Evolutionary conservation across 805 yeast species (phyloP).

Genomic region (Wickerhamiella dianesei): DNA sequence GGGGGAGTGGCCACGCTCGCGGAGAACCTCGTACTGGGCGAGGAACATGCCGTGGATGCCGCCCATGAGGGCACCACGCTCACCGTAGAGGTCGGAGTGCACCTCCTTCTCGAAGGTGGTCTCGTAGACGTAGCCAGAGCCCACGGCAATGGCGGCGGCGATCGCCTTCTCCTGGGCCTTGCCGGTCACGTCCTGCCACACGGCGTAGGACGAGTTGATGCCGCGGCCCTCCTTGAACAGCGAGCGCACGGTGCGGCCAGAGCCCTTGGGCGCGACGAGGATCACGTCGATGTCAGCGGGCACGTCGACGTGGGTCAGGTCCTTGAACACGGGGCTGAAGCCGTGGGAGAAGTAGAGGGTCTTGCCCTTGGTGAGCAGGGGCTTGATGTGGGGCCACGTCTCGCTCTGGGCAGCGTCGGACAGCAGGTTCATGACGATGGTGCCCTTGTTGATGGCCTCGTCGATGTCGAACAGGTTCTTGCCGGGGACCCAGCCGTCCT

Average conservation of each 20-base stretch:
- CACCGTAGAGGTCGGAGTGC: slow-evolving; percentile 98
- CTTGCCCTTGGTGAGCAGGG: slow-evolving; percentile 90
- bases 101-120: slow-evolving; percentile 99
- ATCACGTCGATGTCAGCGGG: slow-evolving; percentile 93
- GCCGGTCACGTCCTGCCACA: slow-evolving; percentile 98
- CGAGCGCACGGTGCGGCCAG: slow-evolving; percentile 99
- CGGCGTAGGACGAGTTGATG: slow-evolving; percentile 98
- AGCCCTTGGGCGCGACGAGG: slow-evolving; percentile 99
- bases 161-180: slow-evolving; percentile 98
- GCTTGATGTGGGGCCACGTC: slow-evolving; percentile 82
- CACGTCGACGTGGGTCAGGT: slow-evolving; percentile 89
- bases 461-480: slow-evolving; percentile 89
- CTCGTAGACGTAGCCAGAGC: slow-evolving; percentile 99
- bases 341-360: slow-evolving; percentile 99
- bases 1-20: slow-evolving; percentile 99
- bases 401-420: slow-evolving; percentile 99
- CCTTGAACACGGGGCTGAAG: slow-evolving; percentile 98
- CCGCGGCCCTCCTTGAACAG: slow-evolving; percentile 99
- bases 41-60: slow-evolving; percentile 99
- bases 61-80: slow-evolving; percentile 99
- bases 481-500: slow-evolving; percentile 99
- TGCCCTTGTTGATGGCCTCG: slow-evolving; percentile 88
- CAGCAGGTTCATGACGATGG: slow-evolving; percentile 91
- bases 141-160: slow-evolving; percentile 97
- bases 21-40: slow-evolving; percentile 98